Evolutionary conservation across 1,284 basidiomycete genomes (phyloP).

Genomic region (Inonotus hispidus): DNA sequence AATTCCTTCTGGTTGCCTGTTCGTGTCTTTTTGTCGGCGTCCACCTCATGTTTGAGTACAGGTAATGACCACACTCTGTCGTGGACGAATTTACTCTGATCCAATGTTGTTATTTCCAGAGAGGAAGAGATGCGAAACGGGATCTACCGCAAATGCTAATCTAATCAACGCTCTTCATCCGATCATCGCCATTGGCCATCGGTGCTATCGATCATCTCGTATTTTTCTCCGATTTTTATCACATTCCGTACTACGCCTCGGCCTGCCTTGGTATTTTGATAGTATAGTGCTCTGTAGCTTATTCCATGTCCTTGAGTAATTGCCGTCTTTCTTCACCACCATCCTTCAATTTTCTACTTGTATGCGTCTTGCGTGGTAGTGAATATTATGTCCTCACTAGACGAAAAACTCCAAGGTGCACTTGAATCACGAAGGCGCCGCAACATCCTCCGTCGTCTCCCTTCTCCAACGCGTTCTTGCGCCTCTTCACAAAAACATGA

Average conservation of each 20-base stretch:
- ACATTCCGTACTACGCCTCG: not conserved
- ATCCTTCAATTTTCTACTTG: not conserved
- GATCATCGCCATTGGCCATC: not conserved
- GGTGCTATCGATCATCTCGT: conserved; percentile 5
- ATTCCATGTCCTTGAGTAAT: not conserved
- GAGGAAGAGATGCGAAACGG: conserved; percentile 54
- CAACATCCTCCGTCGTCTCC: conserved; percentile 56
- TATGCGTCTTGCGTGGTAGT: not conserved
- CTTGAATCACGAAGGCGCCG: conserved; percentile 59
- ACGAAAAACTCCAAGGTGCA: conserved; percentile 40
- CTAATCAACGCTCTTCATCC: not conserved
- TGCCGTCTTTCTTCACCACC: not conserved
- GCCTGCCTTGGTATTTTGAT: not conserved
- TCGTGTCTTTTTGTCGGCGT: conserved; percentile 75
- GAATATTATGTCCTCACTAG: conserved; percentile 35
- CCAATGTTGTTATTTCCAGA: conserved; percentile 37
- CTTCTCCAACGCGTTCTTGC: conserved; percentile 33
- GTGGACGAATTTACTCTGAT: conserved; percentile 25
- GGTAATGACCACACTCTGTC: conserved; percentile 38
- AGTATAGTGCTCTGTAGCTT: not conserved
- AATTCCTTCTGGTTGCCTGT: conserved; percentile 61
- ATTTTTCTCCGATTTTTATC: not conserved
- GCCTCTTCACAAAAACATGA: too few relatives aligned
- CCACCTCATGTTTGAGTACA: conserved; percentile 95
- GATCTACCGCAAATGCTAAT: conserved; percentile 47